Base-by-base conservation (phyloP, 169 alveolate genomes). In the Cryptosporidium canis region DNA sequence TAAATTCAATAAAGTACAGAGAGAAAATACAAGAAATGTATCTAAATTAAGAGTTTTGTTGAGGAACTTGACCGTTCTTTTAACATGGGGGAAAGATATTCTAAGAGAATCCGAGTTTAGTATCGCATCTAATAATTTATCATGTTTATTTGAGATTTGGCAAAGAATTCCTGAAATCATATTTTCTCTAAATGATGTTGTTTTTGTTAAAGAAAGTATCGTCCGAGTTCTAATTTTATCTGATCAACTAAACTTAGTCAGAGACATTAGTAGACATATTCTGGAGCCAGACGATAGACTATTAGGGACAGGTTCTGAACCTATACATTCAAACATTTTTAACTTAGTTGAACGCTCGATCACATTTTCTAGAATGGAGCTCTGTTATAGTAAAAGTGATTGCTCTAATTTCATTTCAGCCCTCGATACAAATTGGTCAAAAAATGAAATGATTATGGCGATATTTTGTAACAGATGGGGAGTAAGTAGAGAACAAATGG, bases 381-480 rank as follows among this genome's bases (percentile, higher is more conserved):
- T 16, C 12, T 27, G 29, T 47, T 70, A 31, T n/a, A 70, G 41
- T 9, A 33, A 33, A 39, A 43, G 0, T 14, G 27, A 53, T 18
- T 0, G 18, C 37, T 7, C 1, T 14, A 12, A 35, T 65, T 7
- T 8, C 12, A 44, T 8, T 3, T 12, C 14, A 27, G 24, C 63
- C 0, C 16, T 31, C n/a, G 33, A 16, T 35, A 31, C 37, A 24
- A 41, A 61, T 18, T 35, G 37, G 58, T 77, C 87, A 41, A 55
- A 63, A 33, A 77, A 77, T 61, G 71, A 77, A 29, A 77, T 77
- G 44, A 77, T 77, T 37, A 29, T 77, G 61, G 72, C 55, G 24
- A 77, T 77, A 77, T 77, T 58, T 77, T 41, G 35, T 44, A 77
- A 58, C 21, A 58, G 58, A 27, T 77, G 87, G 87, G 37, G 41